Base-by-base conservation (phyloP, 805 yeast genomes). In the Metschnikowia amazonensis region DNA sequence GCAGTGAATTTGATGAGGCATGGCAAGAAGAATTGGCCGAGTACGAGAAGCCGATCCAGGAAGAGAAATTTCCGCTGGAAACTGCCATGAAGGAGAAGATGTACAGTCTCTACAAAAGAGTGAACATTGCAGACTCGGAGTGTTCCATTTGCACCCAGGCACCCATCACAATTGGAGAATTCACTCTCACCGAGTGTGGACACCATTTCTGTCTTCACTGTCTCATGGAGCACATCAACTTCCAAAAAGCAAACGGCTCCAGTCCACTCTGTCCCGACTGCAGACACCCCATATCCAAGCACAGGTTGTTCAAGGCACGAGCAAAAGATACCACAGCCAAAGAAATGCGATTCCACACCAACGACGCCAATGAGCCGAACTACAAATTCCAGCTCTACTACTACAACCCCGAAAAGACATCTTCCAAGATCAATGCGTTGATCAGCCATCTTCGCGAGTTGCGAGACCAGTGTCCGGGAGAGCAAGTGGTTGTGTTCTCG, bases 401-500 rank as follows among this genome's bases (percentile, higher is more conserved):
- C 34, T 76, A 71, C 54, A 71, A 73, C 46, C 81, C 82, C 1
- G 70, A 70, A 50, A 73, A 70, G 14, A 75, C 81, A 40, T 84
- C 96, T 0, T 78, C 95, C 0, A 89, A 89, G 60, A 70, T 87
- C 11, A 78, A 79, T 52, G 89, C 95, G 0, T 67, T 89, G 21
- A 47, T 86, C 4, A 64, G 71, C 3, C 89, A 85, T 57, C 63
- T 89, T 14, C 67, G 77, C 30, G 66, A 64, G 23, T 64, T 85
- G 13, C 75, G 73, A 45, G 78, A 75, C 21, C 79, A 77, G 13
- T 71, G 77, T 7, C 79, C 84, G 0, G 81, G 80, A 13, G 87
- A 82, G 47, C 89, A 86, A 56, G 80, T 86, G 3, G 89, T 92
- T 41, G 90, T 92, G 0, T 92, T 92, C 59, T 89, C 97, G 1